Conservation (phyloP, 2,329 filamentous ascomycete genomes). For the Penicillium occitanis region DNA sequence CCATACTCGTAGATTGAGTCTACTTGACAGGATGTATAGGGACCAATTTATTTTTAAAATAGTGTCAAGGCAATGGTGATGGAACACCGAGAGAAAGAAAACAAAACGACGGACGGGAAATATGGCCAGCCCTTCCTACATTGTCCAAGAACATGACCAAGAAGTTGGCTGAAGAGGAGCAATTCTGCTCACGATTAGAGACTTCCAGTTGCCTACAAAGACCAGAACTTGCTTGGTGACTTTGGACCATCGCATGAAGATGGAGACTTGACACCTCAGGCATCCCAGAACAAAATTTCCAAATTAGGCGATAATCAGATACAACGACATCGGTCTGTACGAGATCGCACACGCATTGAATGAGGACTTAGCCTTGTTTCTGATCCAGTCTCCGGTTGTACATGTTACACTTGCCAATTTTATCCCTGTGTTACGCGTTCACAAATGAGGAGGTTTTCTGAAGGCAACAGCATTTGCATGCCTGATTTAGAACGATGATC, state of each 20-base stretch:
- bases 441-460: neutral
- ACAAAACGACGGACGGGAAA: constrained; percentile 46
- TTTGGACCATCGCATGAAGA: neutral
- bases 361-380: neutral
- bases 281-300: neutral
- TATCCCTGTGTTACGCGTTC: neutral
- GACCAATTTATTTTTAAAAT: constrained; percentile 56
- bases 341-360: neutral
- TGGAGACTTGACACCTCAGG: neutral
- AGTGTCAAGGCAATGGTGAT: constrained; percentile 51
- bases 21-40: constrained; percentile 19
- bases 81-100: constrained; percentile 48
- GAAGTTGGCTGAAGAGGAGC: constrained; percentile 23
- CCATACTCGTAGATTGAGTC: neutral
- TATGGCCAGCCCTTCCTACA: constrained; percentile 52
- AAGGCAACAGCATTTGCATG: constrained; percentile 12
- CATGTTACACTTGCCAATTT: neutral
- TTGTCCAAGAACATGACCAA: constrained; percentile 26
- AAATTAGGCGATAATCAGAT: neutral
- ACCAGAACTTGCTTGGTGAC: constrained; percentile 24
- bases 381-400: neutral
- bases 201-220: constrained; percentile 22
- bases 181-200: constrained; percentile 25
- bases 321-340: neutral
- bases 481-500: neutral